These are phyloP conservation scores for Fusarium solani-melongenae DNA, from an alignment of 2,329 filamentous ascomycete genomes.

Conservation along the genomic window DNA sequence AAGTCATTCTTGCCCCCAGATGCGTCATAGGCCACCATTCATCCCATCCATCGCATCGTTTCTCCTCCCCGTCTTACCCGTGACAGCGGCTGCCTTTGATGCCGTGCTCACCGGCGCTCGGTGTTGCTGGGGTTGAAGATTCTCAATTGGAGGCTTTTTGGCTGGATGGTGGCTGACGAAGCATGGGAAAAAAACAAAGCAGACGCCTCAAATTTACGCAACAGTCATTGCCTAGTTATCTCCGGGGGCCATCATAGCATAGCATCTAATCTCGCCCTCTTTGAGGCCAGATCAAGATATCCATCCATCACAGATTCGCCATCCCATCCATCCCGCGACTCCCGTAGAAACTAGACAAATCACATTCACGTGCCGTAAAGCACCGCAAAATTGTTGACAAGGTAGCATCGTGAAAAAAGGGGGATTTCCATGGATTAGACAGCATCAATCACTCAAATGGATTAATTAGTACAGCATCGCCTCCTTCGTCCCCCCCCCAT, in stretches of 20 bases:
- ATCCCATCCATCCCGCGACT: background rate
- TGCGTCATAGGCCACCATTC: background rate
- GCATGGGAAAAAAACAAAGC: background rate
- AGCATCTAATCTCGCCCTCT: background rate
- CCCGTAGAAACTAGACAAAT: background rate
- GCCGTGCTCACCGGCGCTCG: background rate
- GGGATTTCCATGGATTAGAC: background rate
- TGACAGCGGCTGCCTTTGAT: background rate
- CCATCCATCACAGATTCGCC: background rate
- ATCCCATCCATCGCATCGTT: background rate
- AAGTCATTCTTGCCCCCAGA: background rate
- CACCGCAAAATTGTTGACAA: background rate
- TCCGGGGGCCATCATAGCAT: background rate
- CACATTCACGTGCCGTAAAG: background rate
- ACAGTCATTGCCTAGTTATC: background rate
- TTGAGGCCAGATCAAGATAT: background rate
- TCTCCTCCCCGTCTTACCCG: background rate
- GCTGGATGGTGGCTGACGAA: conserved; percentile 17
- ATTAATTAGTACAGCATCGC: conserved; percentile 1
- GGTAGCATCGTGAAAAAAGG: background rate
- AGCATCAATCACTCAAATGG: background rate
- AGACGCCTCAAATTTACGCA: conserved; percentile 5
- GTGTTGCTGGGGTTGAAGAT: background rate
- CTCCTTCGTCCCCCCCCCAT: background rate
- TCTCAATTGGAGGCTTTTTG: background rate